Evolutionary conservation across 495 filamentous ascomycete genomes (phyloP), one percentile per base, ranked within the genome.

Genomic region (Aspergillus leporis): DNA sequence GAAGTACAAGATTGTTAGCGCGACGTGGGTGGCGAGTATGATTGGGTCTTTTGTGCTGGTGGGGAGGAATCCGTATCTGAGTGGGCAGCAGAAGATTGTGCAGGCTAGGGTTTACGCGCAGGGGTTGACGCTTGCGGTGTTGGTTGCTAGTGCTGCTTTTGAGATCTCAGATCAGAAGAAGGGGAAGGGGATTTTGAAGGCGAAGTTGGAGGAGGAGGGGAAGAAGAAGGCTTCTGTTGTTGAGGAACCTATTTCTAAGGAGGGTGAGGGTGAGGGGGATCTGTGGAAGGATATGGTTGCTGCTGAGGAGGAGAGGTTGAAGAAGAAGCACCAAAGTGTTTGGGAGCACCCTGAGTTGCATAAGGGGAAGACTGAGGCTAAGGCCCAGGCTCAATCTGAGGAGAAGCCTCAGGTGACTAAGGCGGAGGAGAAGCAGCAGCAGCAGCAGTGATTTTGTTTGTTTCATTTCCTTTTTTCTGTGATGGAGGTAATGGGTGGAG

Each of bases 51-150:
- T 97, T 28, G 87, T 77, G 41, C 65, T 96, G 10, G 93, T 97
- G 43, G 82, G 87, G 53, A 82, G 90, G 59, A 93, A 90, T 74
- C 84, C 82, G 50, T 92, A 90, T 73, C 74, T 98, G 7, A 84
- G 80, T 19, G 84, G 82, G 1, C 72, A 80, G 63, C 94, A 98
- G 83, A 98, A 98, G 81, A 78, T 98, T 25, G 94, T 98, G 19
- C 94, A 98, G 81, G 95, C 95, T 10, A 86, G 94, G 81, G 88
- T 98, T 60, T 98, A 98, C 76, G 94, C 94, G n/a, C 94, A 98
- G 78, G 92, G 92, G 16, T 76, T 97, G 66, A 97, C 94, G 50
- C 76, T 98, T 18, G 90, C 89, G 67, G 91, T 98, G 53, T 76
- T 98, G 59, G 78, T 96, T 65, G 91, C 90, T 31, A 90, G 85